Evolutionary conservation across 768 basidiomycete genomes (phyloP), one percentile per base, ranked within the genome.

Genomic region (Daedaleopsis nitida): DNA sequence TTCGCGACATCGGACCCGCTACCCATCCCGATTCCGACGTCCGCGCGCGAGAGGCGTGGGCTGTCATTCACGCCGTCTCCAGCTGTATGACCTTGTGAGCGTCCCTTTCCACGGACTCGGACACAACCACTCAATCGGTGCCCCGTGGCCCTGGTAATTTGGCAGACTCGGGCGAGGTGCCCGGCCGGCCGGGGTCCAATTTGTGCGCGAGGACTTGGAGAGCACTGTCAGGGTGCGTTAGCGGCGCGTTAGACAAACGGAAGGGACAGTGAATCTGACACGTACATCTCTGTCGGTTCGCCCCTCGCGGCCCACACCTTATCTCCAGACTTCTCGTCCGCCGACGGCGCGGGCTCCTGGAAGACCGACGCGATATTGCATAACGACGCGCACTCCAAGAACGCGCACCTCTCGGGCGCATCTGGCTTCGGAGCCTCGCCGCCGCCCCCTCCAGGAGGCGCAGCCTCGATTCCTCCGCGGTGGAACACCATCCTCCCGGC

Each of bases 161-260:
- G n/a, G 55, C 70, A 78, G 16, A 76, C 72, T 49, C 72, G 71
- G 19, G 11, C 2, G 23, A 57, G 61, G 14, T 78, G 64, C 17
- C 59, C 17, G 73, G 62, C 19, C 74, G 71, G 9, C 83, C 82
- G 47, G 78, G 75, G 1, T 77, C 76, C 48, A 83, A 74, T 59
- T 80, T 81, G 52, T 78, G 76, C 1, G 83, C 81, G 57, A 83
- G 82, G 21, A 83, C 81, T 65, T 83, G 82, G 5, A 84, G 76
- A 4, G 83, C 83, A 23, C 52, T 52, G 34, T 16, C 3, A 82
- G 82, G 13, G 19, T 52, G 34, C 13, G 16, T n/a, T 21, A 5
- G 11, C 7, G 23, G 1, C 7, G 24, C 19, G 21, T 11, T 42
- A 7, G 39, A 37, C 21, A n/a, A 37, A 35, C 4, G 1, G 3